Evolutionary conservation across 2,329 filamentous ascomycete species (phyloP), one percentile per base, ranked within the genome.

Genomic region (Aspergillus eucalypticola): DNA sequence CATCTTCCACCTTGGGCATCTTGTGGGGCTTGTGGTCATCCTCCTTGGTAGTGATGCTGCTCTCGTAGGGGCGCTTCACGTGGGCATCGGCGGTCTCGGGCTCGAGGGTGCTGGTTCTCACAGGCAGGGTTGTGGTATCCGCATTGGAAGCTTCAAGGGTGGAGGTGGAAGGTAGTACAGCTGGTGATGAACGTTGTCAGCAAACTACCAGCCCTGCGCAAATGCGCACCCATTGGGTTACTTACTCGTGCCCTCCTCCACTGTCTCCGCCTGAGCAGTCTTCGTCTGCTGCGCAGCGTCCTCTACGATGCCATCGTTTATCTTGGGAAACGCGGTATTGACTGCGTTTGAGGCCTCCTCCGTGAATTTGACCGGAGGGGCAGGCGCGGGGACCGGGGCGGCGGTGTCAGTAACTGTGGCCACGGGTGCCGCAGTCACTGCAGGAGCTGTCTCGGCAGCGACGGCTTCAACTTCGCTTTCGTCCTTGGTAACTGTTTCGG

Each of bases 1-100:
- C 60, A 19, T 66, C 72, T 21, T 75, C 72, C 1, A 73, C 71
- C 62, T 74, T 75, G 63, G 69, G 59, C 21, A 75, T 75, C 67
- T 76, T 76, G 61, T 66, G 65, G 32, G 73, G 74, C 63, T 74
- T 73, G 53, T 67, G 59, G 32, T 66, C 65, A 19, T 76, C 71
- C 41, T 73, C 70, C 50, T 65, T 69, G 19, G 66, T 62, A 60
- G 73, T 69, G 49, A 70, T 59, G 39, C 70, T 70, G 53, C 65
- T 73, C 64, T 76, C 74, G 54, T 75, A 73, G n/a, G 74, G 71
- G 23, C 74, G 73, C 70, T 76, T 76, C 35, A 60, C 49, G 42
- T 75, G 71, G 8, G 63, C 59, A 21, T 65, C 67, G 15, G 66
- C 56, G 50, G 29, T 62, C 49, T 73, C 68, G 32, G 39, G 57